Base-by-base conservation (phyloP, 768 basidiomycete genomes). In the Pleurotus tuoliensis region DNA sequence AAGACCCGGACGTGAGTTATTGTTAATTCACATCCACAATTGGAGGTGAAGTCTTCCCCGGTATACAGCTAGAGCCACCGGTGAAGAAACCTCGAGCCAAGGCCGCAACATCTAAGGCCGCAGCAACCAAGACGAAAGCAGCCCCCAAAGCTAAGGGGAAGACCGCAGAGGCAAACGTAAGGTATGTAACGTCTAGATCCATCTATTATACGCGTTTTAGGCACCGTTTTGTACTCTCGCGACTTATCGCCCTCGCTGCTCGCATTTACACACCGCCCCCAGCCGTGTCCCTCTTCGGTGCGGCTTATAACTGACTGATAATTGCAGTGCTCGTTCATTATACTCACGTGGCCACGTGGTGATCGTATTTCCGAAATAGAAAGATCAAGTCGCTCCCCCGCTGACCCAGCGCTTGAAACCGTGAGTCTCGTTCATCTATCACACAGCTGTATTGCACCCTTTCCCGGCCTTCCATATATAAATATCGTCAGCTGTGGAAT, bases 81-180 rank as follows among this genome's bases (percentile, higher is more conserved):
- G 58, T 71, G 16, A 81, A 80, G 66, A 82, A 76, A 62, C 49
- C 73, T 4, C 81, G 65, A 66, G 65, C 69, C 1, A 68, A 64
- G 43, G 68, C 74, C 30, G 1, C 30, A 56, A 39, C 55, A 37
- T 50, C 57, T 11, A 63, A 60, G 43, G 55, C 53, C 25, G 57
- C 51, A 39, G 12, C 51, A 41, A 24, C 51, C 11, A 53, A 41
- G 39, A n/a, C 39, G 22, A 53, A 53, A 30, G 24, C 38, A 18
- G 20, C 34, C 8, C 41, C 41, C 2, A n/a, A 44, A 34, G 56
- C 56, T 27, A 56, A 58, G 47, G 37, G 56, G 48, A 45, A 47
- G 45, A 40, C 41, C 41, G 45, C 40, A 11, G 24, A 40, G 34
- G 55, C 30, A 50, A 16, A 18, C 20, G 51, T 53, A 30, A 40